Percentiles rank a stretch among this genome's conserved stretches.
phyloP scores from a whole-genome alignment of 2,329 filamentous ascomycete genomes.

The Lasiodiplodia theobromae region DNA sequence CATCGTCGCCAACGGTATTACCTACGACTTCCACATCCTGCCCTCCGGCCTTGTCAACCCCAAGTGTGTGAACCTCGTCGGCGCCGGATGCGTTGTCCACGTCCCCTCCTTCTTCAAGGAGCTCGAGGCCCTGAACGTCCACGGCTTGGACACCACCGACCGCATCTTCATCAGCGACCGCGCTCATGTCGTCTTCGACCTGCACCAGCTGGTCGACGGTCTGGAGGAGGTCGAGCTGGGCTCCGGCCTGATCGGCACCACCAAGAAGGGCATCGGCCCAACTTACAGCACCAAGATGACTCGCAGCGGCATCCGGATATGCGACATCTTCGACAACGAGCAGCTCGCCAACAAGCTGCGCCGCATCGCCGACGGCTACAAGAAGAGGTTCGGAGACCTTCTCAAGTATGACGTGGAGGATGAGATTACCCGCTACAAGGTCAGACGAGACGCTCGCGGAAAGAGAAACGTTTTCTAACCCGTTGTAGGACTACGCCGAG shows the following conservation, averaged over 20 bases:
- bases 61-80: conserved; percentile 74
- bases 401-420: conserved; percentile 73
- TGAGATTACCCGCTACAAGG: conserved; percentile 69
- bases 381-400: conserved; percentile 73
- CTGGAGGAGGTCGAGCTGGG: conserved; percentile 66
- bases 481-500: conserved; percentile 57
- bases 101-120: conserved; percentile 73
- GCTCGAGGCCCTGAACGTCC: conserved; percentile 64
- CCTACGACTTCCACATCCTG: conserved; percentile 52
- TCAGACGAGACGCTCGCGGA: conserved; percentile 36
- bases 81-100: conserved; percentile 67
- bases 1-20: conserved; percentile 54
- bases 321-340: conserved; percentile 71
- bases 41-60: conserved; percentile 75
- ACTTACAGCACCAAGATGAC: conserved; percentile 70
- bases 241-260: conserved; percentile 58
- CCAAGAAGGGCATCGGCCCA: conserved; percentile 61
- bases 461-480: not conserved
- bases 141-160: conserved; percentile 65
- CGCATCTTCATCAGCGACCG: conserved; percentile 71
- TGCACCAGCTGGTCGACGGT: conserved; percentile 73
- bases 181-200: conserved; percentile 68
- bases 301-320: conserved; percentile 70
- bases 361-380: conserved; percentile 66
- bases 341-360: conserved; percentile 72